Evolutionary conservation across 768 basidiomycete genomes (phyloP), one percentile per base, ranked within the genome.

Genomic region (Boletus pseudo-olivaceus): DNA sequence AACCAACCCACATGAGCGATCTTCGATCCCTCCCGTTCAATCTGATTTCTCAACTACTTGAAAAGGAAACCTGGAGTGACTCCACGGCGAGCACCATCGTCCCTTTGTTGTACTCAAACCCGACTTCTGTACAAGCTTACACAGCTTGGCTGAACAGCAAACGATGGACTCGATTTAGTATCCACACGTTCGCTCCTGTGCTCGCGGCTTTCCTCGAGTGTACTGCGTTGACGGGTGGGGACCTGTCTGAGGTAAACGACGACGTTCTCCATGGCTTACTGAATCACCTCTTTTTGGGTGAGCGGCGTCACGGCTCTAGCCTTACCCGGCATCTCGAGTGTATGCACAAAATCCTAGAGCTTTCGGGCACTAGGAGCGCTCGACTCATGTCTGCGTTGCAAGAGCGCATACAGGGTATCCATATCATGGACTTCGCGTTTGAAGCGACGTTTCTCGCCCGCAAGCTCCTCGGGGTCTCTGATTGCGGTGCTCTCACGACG

Each of bases 131-230:
- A 8, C 58, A 62, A 5, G 49, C 57, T 3, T 73, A 76, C 42
- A 45, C 57, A 2, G 58, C 69, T 0, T 84, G 84, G 83, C 55
- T 83, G 5, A 58, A 65, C 7, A 57, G 29, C 35, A 34, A 45
- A 32, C 33, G 30, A 19, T 68, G 67, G 62, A 10, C 41, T 20
- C 51, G 61, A 5, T 29, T 58, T 5, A 15, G 34, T 15, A 34
- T 65, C 3, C 61, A 70, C 11, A 62, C 71, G 29, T 63, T 81
- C 15, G 64, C 77, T 20, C 61, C 68, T 0, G 72, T 79, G 9
- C 43, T 84, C 7, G 68, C 74, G 45, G 77, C 80, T 7, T 76
- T 80, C 49, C 64, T 84, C n/a, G 82, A 84, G 26, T 62, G 69
- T 30, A 57, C 55, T 10, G 61, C 56, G n/a, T 44, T 62, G 23